phyloP scores from a whole-genome alignment of 140 eudicot species.

The Oenanthe javanica region DNA sequence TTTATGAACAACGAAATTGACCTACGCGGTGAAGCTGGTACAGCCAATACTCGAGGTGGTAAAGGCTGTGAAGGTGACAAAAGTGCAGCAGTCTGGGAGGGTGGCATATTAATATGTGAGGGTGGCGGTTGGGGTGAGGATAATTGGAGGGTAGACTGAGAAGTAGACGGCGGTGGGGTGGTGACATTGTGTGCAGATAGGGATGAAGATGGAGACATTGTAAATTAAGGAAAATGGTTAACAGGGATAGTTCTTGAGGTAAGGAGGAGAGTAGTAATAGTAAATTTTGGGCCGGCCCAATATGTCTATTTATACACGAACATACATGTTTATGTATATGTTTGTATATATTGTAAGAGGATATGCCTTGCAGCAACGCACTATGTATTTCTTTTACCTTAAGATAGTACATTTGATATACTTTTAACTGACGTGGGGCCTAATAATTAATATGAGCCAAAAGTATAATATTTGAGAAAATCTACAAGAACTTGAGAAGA shows the following conservation, averaged over 20 bases:
- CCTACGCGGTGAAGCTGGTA: constrained; percentile 3
- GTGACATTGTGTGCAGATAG: neutral
- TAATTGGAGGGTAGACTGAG: neutral
- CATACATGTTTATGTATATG: too few relatives aligned
- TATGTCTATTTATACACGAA: neutral
- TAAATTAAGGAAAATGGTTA: neutral
- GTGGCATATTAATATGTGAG: too few relatives aligned
- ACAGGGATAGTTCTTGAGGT: neutral
- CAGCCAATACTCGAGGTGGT: too few relatives aligned
- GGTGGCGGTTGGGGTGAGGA: neutral
- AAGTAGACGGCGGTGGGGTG: neutral
- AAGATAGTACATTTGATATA: neutral
- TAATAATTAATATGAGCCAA: neutral
- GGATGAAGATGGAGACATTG: neutral
- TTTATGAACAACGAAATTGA: too few relatives aligned
- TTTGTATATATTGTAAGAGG: neutral
- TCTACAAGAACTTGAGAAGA: neutral
- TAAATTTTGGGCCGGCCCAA: neutral
- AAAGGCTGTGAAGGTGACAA: constrained; percentile 2
- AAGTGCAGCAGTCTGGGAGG: too few relatives aligned
- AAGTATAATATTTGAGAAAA: neutral
- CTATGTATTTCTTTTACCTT: neutral
- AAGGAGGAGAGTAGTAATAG: neutral
- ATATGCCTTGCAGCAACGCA: neutral
- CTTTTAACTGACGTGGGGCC: neutral